A percentile compares a stretch with the other conserved stretches of the same genome.
Conservation (phyloP, 495 filamentous ascomycete species). For the Cercophora scortea region DNA sequence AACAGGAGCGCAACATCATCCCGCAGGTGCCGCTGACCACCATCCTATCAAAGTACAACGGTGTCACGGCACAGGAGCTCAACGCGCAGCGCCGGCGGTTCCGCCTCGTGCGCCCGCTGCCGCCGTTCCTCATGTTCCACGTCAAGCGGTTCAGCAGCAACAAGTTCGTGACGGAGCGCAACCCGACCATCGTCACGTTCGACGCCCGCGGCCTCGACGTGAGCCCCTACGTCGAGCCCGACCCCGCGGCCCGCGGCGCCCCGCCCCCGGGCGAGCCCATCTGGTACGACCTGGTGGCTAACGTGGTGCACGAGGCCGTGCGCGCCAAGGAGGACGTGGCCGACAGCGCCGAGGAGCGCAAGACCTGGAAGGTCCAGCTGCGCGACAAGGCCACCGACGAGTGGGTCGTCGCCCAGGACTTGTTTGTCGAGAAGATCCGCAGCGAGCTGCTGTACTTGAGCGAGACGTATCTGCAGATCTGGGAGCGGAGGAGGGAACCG, state of each 20-base stretch:
- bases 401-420: slow-evolving; percentile 90
- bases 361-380: slow-evolving; percentile 70
- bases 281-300: slow-evolving; percentile 93
- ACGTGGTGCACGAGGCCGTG: slow-evolving; percentile 88
- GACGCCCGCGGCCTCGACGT: slow-evolving; percentile 76
- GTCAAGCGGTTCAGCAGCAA: slow-evolving; percentile 95
- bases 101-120: slow-evolving; percentile 83
- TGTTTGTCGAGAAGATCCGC: slow-evolving; percentile 82
- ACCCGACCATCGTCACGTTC: slow-evolving; percentile 97
- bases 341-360: slow-evolving; percentile 71
- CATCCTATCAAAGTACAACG: slow-evolving; percentile 92
- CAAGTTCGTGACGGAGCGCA: slow-evolving; percentile 91
- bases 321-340: slow-evolving; percentile 63
- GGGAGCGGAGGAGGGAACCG: slow-evolving; percentile 69
- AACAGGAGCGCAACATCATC: slow-evolving; percentile 85
- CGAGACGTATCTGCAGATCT: slow-evolving; percentile 92
- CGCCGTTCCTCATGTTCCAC: slow-evolving; percentile 88
- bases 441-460: slow-evolving; percentile 83
- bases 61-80: slow-evolving; percentile 78
- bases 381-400: slow-evolving; percentile 58
- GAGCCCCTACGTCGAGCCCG: slow-evolving; percentile 67
- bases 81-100: slow-evolving; percentile 79
- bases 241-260: slow-evolving; percentile 20
- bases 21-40: slow-evolving; percentile 87
- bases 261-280: slow-evolving; percentile 73